Percentiles rank a stretch among this genome's conserved stretches.
Evolutionary conservation across 495 filamentous ascomycete species (phyloP).

Genomic region (Thermothielavioides terrestris): DNA sequence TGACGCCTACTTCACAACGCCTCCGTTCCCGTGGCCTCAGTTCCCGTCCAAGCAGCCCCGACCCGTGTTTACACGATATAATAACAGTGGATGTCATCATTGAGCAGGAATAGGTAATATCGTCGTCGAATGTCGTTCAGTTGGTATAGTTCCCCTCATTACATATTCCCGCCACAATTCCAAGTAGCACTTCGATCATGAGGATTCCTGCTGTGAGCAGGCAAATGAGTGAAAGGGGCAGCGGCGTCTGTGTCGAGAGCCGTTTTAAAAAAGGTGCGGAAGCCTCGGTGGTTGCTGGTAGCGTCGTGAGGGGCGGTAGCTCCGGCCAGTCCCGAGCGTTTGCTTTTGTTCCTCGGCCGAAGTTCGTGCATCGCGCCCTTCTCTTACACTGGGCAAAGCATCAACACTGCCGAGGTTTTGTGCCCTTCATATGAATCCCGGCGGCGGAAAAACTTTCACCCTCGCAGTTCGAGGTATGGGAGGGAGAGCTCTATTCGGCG

Average conservation of each 20-base stretch:
- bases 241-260: neutral
- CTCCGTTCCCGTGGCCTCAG: too few species aligned
- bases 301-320: too few species aligned
- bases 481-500: conserved; percentile 55
- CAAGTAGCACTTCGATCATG: neutral
- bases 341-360: too few species aligned
- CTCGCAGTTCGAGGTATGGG: conserved; percentile 40
- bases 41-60: neutral
- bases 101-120: neutral
- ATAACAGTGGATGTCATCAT: neutral
- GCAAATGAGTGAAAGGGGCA: neutral
- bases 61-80: neutral
- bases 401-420: too few species aligned
- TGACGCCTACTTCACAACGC: too few species aligned
- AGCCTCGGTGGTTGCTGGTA: too few species aligned
- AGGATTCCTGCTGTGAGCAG: neutral
- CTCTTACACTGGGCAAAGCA: too few species aligned
- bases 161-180: neutral
- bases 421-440: conserved; percentile 14
- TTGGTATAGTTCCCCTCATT: conserved; percentile 7
- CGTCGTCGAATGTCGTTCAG: conserved; percentile 5
- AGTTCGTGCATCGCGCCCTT: too few species aligned
- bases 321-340: too few species aligned
- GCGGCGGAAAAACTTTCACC: conserved; percentile 1
- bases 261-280: neutral